A percentile compares a stretch with the other conserved stretches of the same genome.
These are phyloP conservation scores for Hanseniaspora hatyaiensis DNA, from an alignment of 805 yeast species.

Conservation along the genomic window DNA sequence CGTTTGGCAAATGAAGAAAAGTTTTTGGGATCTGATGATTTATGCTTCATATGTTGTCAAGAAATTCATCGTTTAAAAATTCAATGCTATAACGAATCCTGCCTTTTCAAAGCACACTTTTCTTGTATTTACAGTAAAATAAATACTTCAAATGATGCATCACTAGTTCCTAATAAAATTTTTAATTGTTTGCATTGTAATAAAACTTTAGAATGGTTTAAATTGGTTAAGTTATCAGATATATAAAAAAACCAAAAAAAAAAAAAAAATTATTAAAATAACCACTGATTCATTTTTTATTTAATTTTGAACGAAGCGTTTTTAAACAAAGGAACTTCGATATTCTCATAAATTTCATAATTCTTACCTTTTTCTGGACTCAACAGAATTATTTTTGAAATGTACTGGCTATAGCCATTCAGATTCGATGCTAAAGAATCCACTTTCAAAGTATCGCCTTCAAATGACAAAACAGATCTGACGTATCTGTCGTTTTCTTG, in stretches of 20 bases:
- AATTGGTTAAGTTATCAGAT: constrained; percentile 24
- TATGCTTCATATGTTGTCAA: not conserved
- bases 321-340: constrained; percentile 36
- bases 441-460: constrained; percentile 27
- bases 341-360: constrained; percentile 36
- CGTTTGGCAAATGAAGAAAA: not conserved
- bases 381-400: constrained; percentile 13
- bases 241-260: not conserved
- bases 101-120: constrained; percentile 32
- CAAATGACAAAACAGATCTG: constrained; percentile 33
- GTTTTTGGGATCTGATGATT: not conserved
- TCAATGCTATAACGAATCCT: constrained; percentile 28
- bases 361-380: not conserved
- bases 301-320: constrained; percentile 36
- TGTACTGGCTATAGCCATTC: not conserved
- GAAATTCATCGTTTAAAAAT: not conserved
- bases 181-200: constrained; percentile 26
- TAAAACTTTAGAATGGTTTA: constrained; percentile 25
- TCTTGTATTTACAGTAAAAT: constrained; percentile 29
- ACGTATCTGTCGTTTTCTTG: constrained; percentile 38
- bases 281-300: not conserved
- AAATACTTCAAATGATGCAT: constrained; percentile 16
- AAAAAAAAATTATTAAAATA: not conserved
- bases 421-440: not conserved
- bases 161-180: constrained; percentile 26